Evolutionary conservation across 305 asterid genomes (phyloP), one percentile per base, ranked within the genome.

Genomic region (Withania somnifera): DNA sequence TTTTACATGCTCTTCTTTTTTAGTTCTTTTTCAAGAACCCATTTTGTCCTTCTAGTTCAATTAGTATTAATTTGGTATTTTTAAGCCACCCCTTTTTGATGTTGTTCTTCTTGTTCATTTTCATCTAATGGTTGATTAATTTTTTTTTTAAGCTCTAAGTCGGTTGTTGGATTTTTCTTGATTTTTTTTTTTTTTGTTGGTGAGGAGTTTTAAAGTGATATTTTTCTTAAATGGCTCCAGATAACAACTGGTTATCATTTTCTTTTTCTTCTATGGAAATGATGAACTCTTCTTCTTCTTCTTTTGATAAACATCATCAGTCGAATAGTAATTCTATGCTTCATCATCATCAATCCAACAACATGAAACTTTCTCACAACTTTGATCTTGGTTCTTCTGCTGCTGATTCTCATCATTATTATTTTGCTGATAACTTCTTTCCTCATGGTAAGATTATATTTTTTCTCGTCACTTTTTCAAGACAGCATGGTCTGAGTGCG

Each of bases 181-280:
- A 2, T 51, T 36, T 64, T 77, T 13, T 45, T 45, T 45, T 11
- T 34, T 38, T 6, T 38, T 38, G 6, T n/a, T 30, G 3, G 1
- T 30, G 32, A 73, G 50, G 34, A 11, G 50, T 24, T 26, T 32
- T 28, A 24, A 15, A 20, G 56, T 20, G 24, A 13, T 14, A 7
- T 71, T 24, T 10, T 30, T 42, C 5, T 45, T 73, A 71, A 86
- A 95, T 95, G 99, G 98, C 97, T 9, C 93, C 90, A n/a, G 98
- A 89, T 75, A 89, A 91, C 76, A 90, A 89, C 83, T 94, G 99
- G 99, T 92, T 95, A 13, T 92, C 97, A 1, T 95, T 94, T 87
- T 95, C 98, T 0, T 85, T 93, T 10, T 93, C 99, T 6, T 88
- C 99, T 4, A 86, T 88, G 91, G 98, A 90, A 80, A 91, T 93